Evolutionary conservation across 1,139 yeast species (phyloP), one percentile per base, ranked within the genome.

Genomic region (Yamadazyma dushanensis): DNA sequence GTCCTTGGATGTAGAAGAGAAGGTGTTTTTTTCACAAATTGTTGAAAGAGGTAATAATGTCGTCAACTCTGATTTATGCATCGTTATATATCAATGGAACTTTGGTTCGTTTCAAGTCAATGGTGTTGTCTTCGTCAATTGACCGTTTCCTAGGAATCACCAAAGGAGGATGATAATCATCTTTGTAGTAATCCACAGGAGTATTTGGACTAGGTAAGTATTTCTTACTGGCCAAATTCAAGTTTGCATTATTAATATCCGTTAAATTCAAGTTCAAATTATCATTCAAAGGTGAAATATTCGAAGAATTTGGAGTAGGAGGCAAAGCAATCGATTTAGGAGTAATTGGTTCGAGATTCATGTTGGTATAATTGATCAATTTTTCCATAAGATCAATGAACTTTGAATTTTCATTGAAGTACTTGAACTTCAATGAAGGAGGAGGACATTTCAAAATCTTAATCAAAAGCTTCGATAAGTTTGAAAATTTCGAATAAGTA

Each of bases 371-470:
- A 18, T 54, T 51, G 27, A 67, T 60, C 46, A 69, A 51, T 22
- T 56, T 50, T 39, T 55, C 61, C 73, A 68, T 69, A 45, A 66
- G 57, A 33, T 57, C 56, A 30, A 63, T 57, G 50, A 59, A 61
- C 44, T 63, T 63, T 36, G 64, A 61, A 26, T 53, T 55, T 28
- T 67, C 68, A 42, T 57, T 55, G 47, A 68, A 69, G 49, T 70
- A 70, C 46, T 68, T 70, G 39, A 62, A 51, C 41, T 66, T 67
- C 44, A 70, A 57, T 25, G 70, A 60, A 24, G 72, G 72, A 26
- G 76, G 76, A 6, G 76, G 75, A 43, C 68, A 61, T 45, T 67
- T 66, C 46, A 70, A 55, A 25, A 70, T 66, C 49, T 67, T 69
- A 34, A 63, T 51, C 46, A 68, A 59, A 39, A 49, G 34, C 23